Conservation (phyloP, 805 yeast species). For the Zygoascus ofunaensis region DNA sequence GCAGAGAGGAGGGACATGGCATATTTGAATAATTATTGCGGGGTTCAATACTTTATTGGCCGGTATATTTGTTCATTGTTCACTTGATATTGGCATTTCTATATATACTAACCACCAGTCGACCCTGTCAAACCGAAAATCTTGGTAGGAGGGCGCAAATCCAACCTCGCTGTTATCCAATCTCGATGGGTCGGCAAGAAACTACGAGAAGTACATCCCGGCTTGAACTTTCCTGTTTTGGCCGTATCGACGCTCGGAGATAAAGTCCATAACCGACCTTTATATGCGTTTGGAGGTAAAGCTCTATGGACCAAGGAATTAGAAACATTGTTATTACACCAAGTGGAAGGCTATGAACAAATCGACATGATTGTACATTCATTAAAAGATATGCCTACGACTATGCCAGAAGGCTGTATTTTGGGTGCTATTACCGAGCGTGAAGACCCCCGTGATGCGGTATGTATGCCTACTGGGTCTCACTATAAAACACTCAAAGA, state of each 20-base stretch:
- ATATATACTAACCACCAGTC: constrained; percentile 4
- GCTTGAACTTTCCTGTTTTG: constrained; percentile 60
- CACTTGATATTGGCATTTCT: too few relatives aligned
- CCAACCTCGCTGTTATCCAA: constrained; percentile 80
- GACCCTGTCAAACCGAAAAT: constrained; percentile 16
- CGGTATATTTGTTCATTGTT: too few relatives aligned
- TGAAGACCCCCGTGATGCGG: constrained; percentile 90
- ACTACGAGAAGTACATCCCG: constrained; percentile 54
- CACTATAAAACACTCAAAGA: constrained; percentile 58
- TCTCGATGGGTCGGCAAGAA: constrained; percentile 58
- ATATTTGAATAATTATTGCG: background rate
- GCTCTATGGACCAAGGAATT: constrained; percentile 94
- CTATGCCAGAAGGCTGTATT: constrained; percentile 80
- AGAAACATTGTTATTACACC: constrained; percentile 59
- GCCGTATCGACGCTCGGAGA: constrained; percentile 87
- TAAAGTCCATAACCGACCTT: constrained; percentile 71
- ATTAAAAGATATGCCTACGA: constrained; percentile 84
- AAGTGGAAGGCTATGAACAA: constrained; percentile 51
- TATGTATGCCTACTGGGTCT: constrained; percentile 62
- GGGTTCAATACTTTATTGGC: background rate
- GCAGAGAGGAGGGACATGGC: background rate
- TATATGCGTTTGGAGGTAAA: constrained; percentile 94
- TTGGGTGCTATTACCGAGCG: constrained; percentile 79
- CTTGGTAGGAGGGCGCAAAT: constrained; percentile 78
- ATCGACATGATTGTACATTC: constrained; percentile 90